Base-by-base conservation (phyloP, 768 basidiomycete genomes). In the Boletellus ananas region DNA sequence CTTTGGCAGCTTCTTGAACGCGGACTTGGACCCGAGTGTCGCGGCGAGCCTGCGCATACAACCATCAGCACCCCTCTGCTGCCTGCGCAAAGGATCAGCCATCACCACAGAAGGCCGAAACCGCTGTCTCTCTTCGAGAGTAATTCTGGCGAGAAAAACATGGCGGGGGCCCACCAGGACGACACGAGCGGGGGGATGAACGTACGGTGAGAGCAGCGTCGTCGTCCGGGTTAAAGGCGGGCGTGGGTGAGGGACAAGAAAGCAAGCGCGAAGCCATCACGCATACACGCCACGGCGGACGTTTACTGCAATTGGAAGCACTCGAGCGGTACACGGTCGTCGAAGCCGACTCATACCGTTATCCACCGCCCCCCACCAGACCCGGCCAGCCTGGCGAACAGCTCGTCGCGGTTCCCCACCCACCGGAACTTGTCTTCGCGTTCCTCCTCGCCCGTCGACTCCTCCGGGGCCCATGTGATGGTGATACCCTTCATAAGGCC, bases 101-200 rank as follows among this genome's bases (percentile, higher is more conserved):
- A 58, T 50, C 65, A 90, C 90, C 90, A 93, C 17, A 92, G 74
- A n/a, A 93, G 79, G 50, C 92, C 93, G 60, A 90, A 93, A 13
- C 92, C 90, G 57, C 85, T 90, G 58, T 94, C 90, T 51, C 91
- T 76, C 58, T 80, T 84, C 17, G 86, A 80, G 21, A 95, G 73
- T 4, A 94, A 70, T 44, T 94, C 91, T 7, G 85, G 74, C 37
- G 89, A 81, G 68, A 91, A 95, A 74, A 95, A 95, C 92, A 95
- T 92, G 12, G 40, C 27, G 40, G 31, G 18, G 35, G 39, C 10
- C 9, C 20, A 29, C 45, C 40, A 14, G 36, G 39, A 42, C 35
- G 34, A 34, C 21, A 35, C 50, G 34, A 54, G 35, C 34, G 35
- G 14, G 34, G 34, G 34, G 20, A 23, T 34, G 31, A 40, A 47